Evolutionary conservation across 2,329 filamentous ascomycete genomes (phyloP), one percentile per base, ranked within the genome.

Genomic region (Penicillium crustosum): DNA sequence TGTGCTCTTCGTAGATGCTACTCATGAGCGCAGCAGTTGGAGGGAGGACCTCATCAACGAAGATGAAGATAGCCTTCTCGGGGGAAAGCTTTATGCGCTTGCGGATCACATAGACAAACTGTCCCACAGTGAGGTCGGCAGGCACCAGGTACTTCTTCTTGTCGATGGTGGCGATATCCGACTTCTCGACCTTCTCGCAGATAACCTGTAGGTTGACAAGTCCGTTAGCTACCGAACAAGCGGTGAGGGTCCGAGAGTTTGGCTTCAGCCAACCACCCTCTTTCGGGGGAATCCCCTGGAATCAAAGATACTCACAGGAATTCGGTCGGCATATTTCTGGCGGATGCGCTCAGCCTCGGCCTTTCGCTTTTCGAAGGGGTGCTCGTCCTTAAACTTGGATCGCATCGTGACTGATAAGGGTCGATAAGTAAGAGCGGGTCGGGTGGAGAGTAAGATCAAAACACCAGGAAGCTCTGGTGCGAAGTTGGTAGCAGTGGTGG

Each of bases 311-410:
- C 92, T 77, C 87, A 97, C 94, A 51, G 94, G 94, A 80, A 99
- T 99, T 72, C 94, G 91, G 78, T 99, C 94, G 69, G 91, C 88
- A 78, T 99, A 99, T 82, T 99, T 99, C 83, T 97, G 93, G 68
- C 94, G 92, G 78, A 97, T 97, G 79, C 94, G 93, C 85, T 99
- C 94, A 76, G 94, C 94, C 83, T 99, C 94, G 67, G 94, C 94
- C 91, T 97, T 97, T 83, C 94, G 92, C 91, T 99, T 99, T 89
- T 97, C 94, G 78, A 97, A 97, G 71, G 91, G 92, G 79, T 97
- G 94, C 87, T 97, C 94, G 88, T 99, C 94, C 92, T 99, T 99
- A 81, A 99, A 99, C 87, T 97, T 97, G 84, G 91, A 96, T 77
- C 93, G 90, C 92, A 97, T 97, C 68, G 74, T 91, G 83, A 74